These are phyloP conservation scores for Solanum virginianum DNA, from an alignment of 257 asterid species.

Conservation along the genomic window DNA sequence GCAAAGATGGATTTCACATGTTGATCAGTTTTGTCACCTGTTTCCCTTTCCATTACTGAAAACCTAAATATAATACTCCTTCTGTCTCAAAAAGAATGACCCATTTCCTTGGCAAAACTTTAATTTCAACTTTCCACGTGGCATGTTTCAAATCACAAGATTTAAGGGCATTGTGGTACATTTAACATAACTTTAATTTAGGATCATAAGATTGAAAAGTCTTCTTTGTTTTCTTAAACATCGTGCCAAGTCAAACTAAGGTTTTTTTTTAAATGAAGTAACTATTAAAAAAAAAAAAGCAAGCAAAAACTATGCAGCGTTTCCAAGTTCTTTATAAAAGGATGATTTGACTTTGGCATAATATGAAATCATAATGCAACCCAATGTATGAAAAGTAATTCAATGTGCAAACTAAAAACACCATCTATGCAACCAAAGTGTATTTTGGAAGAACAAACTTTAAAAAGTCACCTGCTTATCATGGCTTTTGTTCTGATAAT, in stretches of 20 bases:
- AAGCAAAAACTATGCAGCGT: not conserved
- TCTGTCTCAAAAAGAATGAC: too few relatives aligned
- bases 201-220: too few relatives aligned
- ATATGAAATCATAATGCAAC: not conserved
- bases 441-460: not conserved
- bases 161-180: too few relatives aligned
- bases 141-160: too few relatives aligned
- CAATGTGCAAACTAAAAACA: not conserved
- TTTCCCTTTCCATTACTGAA: not conserved
- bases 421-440: not conserved
- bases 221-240: too few relatives aligned
- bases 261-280: too few relatives aligned
- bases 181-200: too few relatives aligned
- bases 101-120: too few relatives aligned
- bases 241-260: too few relatives aligned
- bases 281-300: not conserved
- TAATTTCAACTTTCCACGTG: too few relatives aligned
- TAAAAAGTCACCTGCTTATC: constrained; percentile 40
- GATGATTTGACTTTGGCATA: not conserved
- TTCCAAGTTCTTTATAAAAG: not conserved
- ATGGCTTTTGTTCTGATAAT: constrained; percentile 36
- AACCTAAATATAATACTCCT: not conserved
- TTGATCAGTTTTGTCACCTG: not conserved
- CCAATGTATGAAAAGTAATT: not conserved
- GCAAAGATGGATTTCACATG: not conserved